These are phyloP conservation scores for Escovopsis sp. DNA, from an alignment of 2,329 filamentous ascomycete genomes.

Conservation along the genomic window DNA sequence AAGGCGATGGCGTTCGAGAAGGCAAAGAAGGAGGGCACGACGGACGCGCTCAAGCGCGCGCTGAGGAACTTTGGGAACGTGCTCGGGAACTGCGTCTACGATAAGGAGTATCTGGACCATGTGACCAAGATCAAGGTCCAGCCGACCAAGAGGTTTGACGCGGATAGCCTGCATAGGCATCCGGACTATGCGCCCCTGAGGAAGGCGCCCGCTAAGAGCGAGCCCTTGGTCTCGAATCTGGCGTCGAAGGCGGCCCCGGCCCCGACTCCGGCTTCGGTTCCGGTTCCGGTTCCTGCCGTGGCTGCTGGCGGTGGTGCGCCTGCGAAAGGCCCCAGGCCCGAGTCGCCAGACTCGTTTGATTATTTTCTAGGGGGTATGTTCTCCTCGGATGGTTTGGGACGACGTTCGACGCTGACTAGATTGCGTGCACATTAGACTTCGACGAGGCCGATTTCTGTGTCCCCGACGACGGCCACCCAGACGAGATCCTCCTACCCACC, in stretches of 20 bases:
- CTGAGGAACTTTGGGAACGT: conserved; percentile 90
- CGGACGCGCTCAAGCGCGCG: conserved; percentile 81
- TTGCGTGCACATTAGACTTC: conserved; percentile 37
- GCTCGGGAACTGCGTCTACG: conserved; percentile 95
- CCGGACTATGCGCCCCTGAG: conserved; percentile 48
- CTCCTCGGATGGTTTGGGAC: conserved; percentile 21
- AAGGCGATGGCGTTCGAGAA: conserved; percentile 97
- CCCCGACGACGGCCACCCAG: conserved; percentile 54
- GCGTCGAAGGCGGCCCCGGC: no score
- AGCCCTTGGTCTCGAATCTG: not conserved
- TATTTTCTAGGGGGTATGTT: conserved; percentile 35
- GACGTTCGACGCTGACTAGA: conserved; percentile 20
- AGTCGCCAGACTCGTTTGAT: conserved; percentile 32
- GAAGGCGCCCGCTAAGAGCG: conserved; percentile 28
- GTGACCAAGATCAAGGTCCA: conserved; percentile 79
- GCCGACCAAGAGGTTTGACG: conserved; percentile 59
- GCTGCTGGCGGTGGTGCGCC: conserved; percentile 2
- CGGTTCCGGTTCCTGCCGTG: not conserved
- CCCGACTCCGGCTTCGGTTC: no score
- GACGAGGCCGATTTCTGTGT: conserved; percentile 66
- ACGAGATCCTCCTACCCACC: conserved; percentile 51
- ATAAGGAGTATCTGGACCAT: conserved; percentile 82
- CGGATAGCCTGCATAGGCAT: conserved; percentile 69
- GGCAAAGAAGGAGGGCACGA: conserved; percentile 95
- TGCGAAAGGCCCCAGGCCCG: conserved; percentile 13